phyloP scores from a whole-genome alignment of 1,139 yeast species.

The Meyerozyma sp. region DNA sequence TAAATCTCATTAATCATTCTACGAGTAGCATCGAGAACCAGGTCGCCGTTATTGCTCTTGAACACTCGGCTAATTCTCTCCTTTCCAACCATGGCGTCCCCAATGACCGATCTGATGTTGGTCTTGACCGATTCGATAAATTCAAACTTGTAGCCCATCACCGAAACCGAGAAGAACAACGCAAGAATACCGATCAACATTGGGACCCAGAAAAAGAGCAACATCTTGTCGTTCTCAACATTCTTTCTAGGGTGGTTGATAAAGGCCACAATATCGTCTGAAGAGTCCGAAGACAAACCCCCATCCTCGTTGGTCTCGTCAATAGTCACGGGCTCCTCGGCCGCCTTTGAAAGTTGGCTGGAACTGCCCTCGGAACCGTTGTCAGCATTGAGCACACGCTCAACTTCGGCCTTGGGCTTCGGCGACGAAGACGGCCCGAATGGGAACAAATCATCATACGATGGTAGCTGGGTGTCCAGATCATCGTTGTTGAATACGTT shows the following conservation, averaged over 20 bases:
- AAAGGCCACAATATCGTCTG: slow-evolving; percentile 50
- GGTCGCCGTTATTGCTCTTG: slow-evolving; percentile 11
- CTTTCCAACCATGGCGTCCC: slow-evolving; percentile 62
- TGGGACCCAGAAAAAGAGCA: slow-evolving; percentile 86
- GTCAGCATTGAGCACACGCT: slow-evolving; percentile 26
- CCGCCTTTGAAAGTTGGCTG: slow-evolving; percentile 3
- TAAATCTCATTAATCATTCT: slow-evolving; percentile 3
- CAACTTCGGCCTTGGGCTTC: slow-evolving; percentile 31
- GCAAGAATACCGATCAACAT: slow-evolving; percentile 50
- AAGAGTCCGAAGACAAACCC: slow-evolving; percentile 41
- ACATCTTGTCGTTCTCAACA: slow-evolving; percentile 77
- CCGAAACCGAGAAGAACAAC: slow-evolving; percentile 44
- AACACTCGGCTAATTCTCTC: slow-evolving; percentile 62
- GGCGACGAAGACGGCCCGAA: slow-evolving; percentile 36
- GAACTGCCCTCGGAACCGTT: slow-evolving; percentile 3
- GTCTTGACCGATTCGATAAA: slow-evolving; percentile 40
- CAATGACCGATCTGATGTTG: slow-evolving; percentile 47
- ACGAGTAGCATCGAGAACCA: slow-evolving; percentile 6
- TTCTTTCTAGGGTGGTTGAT: slow-evolving; percentile 58
- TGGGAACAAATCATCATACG: slow-evolving; percentile 83
- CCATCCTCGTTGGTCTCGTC: slow-evolving; percentile 20
- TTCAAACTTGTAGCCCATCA: slow-evolving; percentile 46
- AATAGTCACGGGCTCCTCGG: slow-evolving; percentile 6
- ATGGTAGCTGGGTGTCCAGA: slow-evolving; percentile 53
- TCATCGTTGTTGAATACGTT: slow-evolving; percentile 45